A percentile compares a stretch with the other conserved stretches of the same genome.
Conservation (phyloP, 768 basidiomycete species). For the Podaxis sp. region DNA sequence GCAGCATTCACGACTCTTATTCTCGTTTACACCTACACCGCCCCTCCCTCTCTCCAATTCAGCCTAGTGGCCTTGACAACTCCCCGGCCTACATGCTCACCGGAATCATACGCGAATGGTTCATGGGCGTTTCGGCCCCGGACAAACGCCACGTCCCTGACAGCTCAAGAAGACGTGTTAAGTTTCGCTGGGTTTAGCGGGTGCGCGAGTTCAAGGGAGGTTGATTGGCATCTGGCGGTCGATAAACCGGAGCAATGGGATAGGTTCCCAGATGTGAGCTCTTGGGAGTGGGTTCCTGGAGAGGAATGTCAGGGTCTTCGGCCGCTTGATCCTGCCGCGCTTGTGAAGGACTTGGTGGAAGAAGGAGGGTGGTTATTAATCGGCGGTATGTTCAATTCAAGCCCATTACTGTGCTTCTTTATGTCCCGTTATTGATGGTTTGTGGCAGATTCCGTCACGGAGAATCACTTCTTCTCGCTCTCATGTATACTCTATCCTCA, state of each 20-base stretch:
- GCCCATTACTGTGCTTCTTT: neutral
- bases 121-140: slow-evolving; percentile 42
- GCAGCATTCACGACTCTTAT: slow-evolving; percentile 22
- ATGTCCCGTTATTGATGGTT: neutral
- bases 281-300: slow-evolving; percentile 55
- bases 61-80: neutral
- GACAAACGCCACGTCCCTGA: slow-evolving; percentile 31
- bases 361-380: slow-evolving; percentile 71
- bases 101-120: slow-evolving; percentile 33
- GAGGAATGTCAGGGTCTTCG: slow-evolving; percentile 39
- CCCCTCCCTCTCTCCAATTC: slow-evolving; percentile 10
- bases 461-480: slow-evolving; percentile 74
- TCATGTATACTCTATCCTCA: slow-evolving; percentile 68
- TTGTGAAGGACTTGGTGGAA: slow-evolving; percentile 61
- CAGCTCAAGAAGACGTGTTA: slow-evolving; percentile 42
- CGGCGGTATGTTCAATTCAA: slow-evolving; percentile 42
- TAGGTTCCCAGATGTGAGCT: slow-evolving; percentile 52
- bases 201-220: slow-evolving; percentile 64
- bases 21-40: slow-evolving; percentile 26
- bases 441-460: slow-evolving; percentile 59
- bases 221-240: slow-evolving; percentile 60
- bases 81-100: slow-evolving; percentile 25
- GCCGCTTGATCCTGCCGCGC: slow-evolving; percentile 37
- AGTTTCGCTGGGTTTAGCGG: slow-evolving; percentile 57
- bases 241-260: slow-evolving; percentile 48